These are phyloP conservation scores for Neurospora sp. DNA, from an alignment of 495 filamentous ascomycete genomes.

Conservation along the genomic window DNA sequence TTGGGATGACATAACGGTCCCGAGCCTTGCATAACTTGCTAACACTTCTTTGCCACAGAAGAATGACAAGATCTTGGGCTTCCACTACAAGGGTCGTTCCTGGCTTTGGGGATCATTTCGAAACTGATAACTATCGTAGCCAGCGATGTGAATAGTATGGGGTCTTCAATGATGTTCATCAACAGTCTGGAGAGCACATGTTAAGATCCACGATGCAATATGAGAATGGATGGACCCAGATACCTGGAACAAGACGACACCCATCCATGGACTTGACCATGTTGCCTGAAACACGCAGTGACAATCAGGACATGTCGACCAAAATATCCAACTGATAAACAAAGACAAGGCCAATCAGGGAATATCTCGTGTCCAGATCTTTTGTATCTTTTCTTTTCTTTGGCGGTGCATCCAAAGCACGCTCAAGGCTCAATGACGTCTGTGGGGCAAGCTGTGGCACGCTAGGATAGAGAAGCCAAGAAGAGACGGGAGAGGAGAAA, in stretches of 20 bases:
- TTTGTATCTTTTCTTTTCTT: background rate
- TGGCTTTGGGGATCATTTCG: background rate
- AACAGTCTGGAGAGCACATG: no score
- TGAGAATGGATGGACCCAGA: background rate
- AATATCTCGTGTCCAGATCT: background rate
- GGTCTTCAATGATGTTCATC: no score
- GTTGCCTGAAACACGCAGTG: background rate
- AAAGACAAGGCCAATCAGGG: background rate
- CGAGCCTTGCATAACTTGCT: background rate
- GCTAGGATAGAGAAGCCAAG: background rate
- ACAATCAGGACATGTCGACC: background rate
- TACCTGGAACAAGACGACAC: background rate
- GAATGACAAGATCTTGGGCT: background rate
- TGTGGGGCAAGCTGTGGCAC: constrained; percentile 5
- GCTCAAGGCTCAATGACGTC: constrained; percentile 9
- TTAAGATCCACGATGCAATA: no score
- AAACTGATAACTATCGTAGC: background rate
- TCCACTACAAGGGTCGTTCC: background rate
- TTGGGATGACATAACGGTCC: background rate
- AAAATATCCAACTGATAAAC: background rate
- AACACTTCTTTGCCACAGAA: background rate
- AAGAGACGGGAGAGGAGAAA: no score
- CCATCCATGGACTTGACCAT: background rate
- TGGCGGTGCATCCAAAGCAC: background rate
- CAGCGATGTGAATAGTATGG: background rate